These are phyloP conservation scores for Turritis glabra DNA, from an alignment of 345 rosid genomes.

Conservation along the genomic window DNA sequence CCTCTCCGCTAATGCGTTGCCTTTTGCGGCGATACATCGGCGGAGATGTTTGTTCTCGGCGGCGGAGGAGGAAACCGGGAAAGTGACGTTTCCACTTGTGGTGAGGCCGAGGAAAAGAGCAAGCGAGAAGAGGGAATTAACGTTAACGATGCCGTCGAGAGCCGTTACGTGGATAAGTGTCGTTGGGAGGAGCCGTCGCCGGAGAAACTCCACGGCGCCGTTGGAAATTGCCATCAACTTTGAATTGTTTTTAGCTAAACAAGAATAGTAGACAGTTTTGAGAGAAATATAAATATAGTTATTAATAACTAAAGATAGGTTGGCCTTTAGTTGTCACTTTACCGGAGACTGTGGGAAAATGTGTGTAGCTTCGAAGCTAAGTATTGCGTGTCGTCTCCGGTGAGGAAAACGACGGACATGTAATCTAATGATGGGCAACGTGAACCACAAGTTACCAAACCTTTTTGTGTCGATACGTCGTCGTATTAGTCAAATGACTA, in stretches of 20 bases:
- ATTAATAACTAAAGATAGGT: not conserved
- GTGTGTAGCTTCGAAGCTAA: conserved; percentile 30
- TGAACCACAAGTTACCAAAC: not conserved
- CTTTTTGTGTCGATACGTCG: not conserved
- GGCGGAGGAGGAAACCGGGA: conserved; percentile 29
- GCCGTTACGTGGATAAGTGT: conserved; percentile 71
- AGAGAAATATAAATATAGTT: not conserved
- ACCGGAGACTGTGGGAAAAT: not conserved
- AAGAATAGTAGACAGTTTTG: not conserved
- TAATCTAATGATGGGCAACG: not conserved
- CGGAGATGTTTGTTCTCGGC: conserved; percentile 27
- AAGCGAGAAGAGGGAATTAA: conserved; percentile 78
- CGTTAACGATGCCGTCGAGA: conserved; percentile 76
- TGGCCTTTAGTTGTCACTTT: not conserved
- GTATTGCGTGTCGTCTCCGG: conserved; percentile 12
- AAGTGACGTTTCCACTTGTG: conserved; percentile 33
- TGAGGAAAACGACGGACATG: conserved; percentile 18
- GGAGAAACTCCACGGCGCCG: conserved; percentile 23
- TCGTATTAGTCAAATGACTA: not conserved
- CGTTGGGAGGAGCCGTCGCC: conserved; percentile 23
- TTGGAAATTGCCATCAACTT: conserved; percentile 27
- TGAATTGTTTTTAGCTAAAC: not conserved
- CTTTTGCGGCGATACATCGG: conserved; percentile 46
- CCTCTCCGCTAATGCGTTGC: conserved; percentile 44
- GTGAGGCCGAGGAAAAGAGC: conserved; percentile 86